phyloP scores from a whole-genome alignment of 108 stramenopile genomes.

The Parmales sp. region DNA sequence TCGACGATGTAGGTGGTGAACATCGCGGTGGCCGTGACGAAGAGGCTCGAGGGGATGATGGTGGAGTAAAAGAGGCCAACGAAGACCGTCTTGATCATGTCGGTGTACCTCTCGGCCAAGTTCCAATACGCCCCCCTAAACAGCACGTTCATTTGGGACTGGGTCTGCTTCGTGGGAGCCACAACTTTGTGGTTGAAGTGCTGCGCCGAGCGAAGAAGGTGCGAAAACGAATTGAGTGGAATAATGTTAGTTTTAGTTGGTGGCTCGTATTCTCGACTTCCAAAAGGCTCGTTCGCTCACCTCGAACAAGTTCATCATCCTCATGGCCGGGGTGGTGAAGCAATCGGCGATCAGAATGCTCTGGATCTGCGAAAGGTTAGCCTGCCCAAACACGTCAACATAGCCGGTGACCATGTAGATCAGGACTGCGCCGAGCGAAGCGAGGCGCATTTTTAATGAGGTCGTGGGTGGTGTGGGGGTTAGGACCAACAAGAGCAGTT shows the following conservation, averaged over 20 bases:
- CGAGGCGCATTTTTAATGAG: no score
- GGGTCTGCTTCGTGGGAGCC: constrained; percentile 21
- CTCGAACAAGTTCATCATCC: constrained; percentile 21
- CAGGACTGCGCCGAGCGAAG: no score
- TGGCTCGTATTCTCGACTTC: no score
- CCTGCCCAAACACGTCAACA: constrained; percentile 13
- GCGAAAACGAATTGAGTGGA: no score
- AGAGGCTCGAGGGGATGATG: constrained; percentile 25
- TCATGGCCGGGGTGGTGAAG: constrained; percentile 25
- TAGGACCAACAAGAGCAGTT: no score
- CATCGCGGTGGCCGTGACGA: constrained; percentile 29
- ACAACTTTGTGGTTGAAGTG: constrained; percentile 19
- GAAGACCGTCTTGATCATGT: constrained; percentile 38
- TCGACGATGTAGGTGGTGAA: constrained; percentile 28
- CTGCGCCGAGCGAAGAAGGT: no score
- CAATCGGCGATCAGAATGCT: constrained; percentile 31
- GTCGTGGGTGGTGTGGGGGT: no score
- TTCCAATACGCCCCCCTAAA: constrained; percentile 33
- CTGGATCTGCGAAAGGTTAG: constrained; percentile 9
- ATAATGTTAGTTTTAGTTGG: no score
- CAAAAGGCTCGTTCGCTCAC: no score
- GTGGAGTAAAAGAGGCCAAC: constrained; percentile 40
- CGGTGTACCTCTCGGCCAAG: constrained; percentile 44
- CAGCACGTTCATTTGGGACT: constrained; percentile 28
- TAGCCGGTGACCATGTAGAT: constrained; percentile 19